phyloP scores from a whole-genome alignment of 2,329 filamentous ascomycete species.

The Raffaelea albimanens region DNA sequence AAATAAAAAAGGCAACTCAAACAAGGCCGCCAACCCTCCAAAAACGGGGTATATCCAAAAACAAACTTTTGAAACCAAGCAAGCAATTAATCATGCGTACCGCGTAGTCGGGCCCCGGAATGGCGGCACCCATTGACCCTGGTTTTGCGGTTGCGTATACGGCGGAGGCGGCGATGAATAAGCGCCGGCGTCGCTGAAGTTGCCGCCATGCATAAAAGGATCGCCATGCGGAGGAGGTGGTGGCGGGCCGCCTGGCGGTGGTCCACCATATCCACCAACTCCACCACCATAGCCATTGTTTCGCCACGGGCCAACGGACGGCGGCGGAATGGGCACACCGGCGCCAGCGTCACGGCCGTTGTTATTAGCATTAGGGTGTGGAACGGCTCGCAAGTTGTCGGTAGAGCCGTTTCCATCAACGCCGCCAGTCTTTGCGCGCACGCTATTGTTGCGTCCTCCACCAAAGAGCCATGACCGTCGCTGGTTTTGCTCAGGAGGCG shows the following conservation, averaged over 20 bases:
- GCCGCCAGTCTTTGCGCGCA: no score
- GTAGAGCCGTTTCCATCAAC: no score
- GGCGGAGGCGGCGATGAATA: background rate
- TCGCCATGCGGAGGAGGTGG: background rate
- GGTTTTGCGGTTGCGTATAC: background rate
- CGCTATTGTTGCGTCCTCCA: background rate
- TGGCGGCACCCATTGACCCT: conserved; percentile 3
- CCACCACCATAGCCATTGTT: background rate
- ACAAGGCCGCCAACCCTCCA: no score
- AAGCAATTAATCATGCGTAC: background rate
- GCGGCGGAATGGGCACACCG: conserved; percentile 6
- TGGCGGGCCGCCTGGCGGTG: background rate
- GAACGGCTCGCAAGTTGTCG: no score
- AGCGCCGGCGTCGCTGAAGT: no score
- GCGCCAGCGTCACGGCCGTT: no score
- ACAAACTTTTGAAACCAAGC: background rate
- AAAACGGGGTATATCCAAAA: no score
- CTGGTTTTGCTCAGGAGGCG: background rate
- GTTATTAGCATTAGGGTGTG: no score
- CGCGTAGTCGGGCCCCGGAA: background rate
- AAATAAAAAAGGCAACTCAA: background rate
- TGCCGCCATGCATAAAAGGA: no score
- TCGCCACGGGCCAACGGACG: background rate
- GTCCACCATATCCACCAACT: background rate
- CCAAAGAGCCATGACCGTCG: background rate